Evolutionary conservation across 345 rosid genomes (phyloP).

Genomic region (Trapa incisa): DNA sequence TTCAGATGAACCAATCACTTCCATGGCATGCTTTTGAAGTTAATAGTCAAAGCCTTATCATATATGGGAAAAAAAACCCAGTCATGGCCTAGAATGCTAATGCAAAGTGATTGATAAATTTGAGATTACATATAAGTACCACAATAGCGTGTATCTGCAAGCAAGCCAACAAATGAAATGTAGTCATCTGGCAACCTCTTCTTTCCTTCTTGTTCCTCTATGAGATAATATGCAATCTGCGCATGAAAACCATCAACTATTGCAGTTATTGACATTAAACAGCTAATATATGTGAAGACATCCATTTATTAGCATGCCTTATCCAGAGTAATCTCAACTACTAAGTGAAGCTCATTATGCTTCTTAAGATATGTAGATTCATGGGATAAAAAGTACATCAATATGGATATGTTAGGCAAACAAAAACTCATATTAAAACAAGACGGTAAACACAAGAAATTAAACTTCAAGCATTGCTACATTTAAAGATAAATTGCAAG

Average conservation of each 20-base stretch:
- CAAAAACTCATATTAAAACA: background rate
- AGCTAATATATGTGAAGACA: background rate
- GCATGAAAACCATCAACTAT: background rate
- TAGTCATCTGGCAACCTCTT: slow-evolving; percentile 46
- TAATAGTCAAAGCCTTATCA: background rate
- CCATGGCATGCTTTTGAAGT: background rate
- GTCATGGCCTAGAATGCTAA: slow-evolving; percentile 8
- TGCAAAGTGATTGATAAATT: background rate
- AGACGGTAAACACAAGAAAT: background rate
- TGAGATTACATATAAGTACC: slow-evolving; percentile 28
- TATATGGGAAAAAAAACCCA: background rate
- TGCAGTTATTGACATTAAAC: background rate
- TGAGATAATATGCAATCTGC: slow-evolving; percentile 78
- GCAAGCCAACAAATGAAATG: slow-evolving; percentile 90
- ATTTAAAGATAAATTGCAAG: background rate
- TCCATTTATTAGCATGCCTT: background rate
- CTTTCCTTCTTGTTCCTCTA: slow-evolving; percentile 88
- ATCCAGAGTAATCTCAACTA: background rate
- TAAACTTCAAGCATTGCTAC: background rate
- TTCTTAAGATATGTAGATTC: background rate
- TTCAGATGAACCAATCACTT: background rate
- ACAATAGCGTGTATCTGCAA: slow-evolving; percentile 93
- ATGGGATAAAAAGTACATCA: background rate
- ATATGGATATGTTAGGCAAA: background rate
- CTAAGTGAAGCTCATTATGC: background rate